A percentile compares a stretch with the other conserved stretches of the same genome.
These are phyloP conservation scores for Cucurbitaria berberidis DNA, from an alignment of 2,329 filamentous ascomycete genomes.

Conservation along the genomic window DNA sequence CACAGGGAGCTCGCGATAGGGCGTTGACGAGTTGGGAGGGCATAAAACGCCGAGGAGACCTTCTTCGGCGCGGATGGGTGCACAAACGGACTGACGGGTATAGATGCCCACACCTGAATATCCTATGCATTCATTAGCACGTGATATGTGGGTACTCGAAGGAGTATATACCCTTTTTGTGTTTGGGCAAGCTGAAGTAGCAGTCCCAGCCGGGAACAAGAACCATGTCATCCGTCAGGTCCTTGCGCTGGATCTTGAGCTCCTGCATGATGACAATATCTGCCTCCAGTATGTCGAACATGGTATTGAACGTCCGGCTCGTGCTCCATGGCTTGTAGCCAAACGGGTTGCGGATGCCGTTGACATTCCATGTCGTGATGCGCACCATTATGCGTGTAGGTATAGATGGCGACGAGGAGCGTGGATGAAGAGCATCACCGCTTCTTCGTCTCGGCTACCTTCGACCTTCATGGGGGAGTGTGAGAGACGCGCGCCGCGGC, in stretches of 20 bases:
- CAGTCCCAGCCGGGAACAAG: conserved; percentile 94
- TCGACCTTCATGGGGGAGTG: background rate
- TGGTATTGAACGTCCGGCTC: conserved; percentile 62
- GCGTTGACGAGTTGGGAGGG: conserved; percentile 71
- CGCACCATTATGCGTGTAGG: conserved; percentile 66
- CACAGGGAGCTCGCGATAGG: conserved; percentile 75
- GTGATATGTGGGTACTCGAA: conserved; percentile 6
- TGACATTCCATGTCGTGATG: conserved; percentile 69
- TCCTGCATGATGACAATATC: conserved; percentile 97
- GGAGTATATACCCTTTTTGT: conserved; percentile 77
- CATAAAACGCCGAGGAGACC: conserved; percentile 85
- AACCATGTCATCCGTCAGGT: conserved; percentile 94
- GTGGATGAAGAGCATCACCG: conserved; percentile 10
- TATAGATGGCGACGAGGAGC: conserved; percentile 11
- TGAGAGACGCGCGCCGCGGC: conserved; percentile 18
- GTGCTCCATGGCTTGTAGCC: conserved; percentile 60
- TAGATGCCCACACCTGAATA: conserved; percentile 97
- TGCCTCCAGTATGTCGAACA: conserved; percentile 92
- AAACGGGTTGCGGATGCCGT: conserved; percentile 62
- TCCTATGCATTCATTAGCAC: conserved; percentile 58
- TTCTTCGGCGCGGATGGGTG: conserved; percentile 89
- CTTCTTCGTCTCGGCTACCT: conserved; percentile 1
- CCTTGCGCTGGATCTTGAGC: conserved; percentile 93
- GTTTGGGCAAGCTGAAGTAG: conserved; percentile 88
- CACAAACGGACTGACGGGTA: conserved; percentile 83